Evolutionary conservation across 371 early-diverging fungal genomes (phyloP).

Genomic region (Basidiobolus heterosporus): DNA sequence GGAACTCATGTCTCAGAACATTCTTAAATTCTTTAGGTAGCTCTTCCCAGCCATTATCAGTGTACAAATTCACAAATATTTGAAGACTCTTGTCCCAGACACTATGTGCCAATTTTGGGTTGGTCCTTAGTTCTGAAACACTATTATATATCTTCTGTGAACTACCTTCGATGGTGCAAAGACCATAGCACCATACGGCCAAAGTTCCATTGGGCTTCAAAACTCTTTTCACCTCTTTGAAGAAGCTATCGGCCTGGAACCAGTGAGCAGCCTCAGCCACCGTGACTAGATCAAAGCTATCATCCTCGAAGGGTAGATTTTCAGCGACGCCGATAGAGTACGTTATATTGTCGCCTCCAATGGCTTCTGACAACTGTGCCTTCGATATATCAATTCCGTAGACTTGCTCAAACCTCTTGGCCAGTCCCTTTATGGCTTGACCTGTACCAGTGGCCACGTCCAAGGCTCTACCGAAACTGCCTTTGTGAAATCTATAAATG

Average conservation of each 20-base stretch:
- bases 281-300: constrained; percentile 33
- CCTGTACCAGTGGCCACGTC: constrained; percentile 40
- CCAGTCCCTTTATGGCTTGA: constrained; percentile 24
- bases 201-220: constrained; percentile 46
- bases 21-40: no score
- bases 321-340: constrained; percentile 30
- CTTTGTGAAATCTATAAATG: constrained; percentile 8
- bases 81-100: no score
- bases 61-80: no score
- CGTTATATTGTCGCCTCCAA: constrained; percentile 20
- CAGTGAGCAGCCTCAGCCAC: constrained; percentile 45
- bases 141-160: no score
- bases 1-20: no score
- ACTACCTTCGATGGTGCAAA: no score
- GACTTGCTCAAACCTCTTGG: constrained; percentile 23
- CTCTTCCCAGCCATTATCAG: no score
- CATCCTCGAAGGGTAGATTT: constrained; percentile 9
- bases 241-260: constrained; percentile 39
- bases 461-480: constrained; percentile 15
- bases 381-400: constrained; percentile 29
- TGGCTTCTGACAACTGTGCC: constrained; percentile 26
- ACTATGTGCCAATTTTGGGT: no score
- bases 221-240: constrained; percentile 39
- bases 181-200: constrained; percentile 37
- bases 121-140: no score